These are phyloP conservation scores for Wallemia ichthyophaga DNA, from an alignment of 1,284 basidiomycete species.

Conservation along the genomic window DNA sequence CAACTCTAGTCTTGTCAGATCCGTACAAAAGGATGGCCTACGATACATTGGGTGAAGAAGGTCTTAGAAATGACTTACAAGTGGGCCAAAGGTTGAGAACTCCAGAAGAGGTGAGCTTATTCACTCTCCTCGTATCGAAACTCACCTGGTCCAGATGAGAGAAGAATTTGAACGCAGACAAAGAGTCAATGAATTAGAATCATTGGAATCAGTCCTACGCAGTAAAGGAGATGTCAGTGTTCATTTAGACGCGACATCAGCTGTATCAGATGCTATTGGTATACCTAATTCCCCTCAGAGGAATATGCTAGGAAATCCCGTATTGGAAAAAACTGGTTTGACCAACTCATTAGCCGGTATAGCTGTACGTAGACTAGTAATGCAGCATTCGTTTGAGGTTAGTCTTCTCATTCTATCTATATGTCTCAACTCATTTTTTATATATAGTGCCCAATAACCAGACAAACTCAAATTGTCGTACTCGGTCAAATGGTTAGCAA, in stretches of 20 bases:
- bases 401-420: neutral
- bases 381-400: constrained; percentile 8
- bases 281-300: neutral
- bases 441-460: constrained; percentile 5
- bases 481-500: constrained; percentile 13
- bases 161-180: neutral
- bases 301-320: neutral
- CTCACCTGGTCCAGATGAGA: neutral
- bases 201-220: neutral
- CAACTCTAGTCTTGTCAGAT: neutral
- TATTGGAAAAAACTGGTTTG: neutral
- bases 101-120: neutral
- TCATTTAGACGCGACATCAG: neutral
- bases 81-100: neutral
- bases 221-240: neutral
- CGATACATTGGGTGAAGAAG: constrained; percentile 1
- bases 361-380: constrained; percentile 5
- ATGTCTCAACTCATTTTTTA: neutral
- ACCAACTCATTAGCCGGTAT: constrained; percentile 2
- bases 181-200: neutral
- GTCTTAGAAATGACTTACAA: neutral
- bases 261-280: neutral
- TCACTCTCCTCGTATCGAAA: neutral
- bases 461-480: constrained; percentile 6
- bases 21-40: neutral